Base-by-base conservation (phyloP, 2,329 filamentous ascomycete species). In the Chrysoporthe cubensis region DNA sequence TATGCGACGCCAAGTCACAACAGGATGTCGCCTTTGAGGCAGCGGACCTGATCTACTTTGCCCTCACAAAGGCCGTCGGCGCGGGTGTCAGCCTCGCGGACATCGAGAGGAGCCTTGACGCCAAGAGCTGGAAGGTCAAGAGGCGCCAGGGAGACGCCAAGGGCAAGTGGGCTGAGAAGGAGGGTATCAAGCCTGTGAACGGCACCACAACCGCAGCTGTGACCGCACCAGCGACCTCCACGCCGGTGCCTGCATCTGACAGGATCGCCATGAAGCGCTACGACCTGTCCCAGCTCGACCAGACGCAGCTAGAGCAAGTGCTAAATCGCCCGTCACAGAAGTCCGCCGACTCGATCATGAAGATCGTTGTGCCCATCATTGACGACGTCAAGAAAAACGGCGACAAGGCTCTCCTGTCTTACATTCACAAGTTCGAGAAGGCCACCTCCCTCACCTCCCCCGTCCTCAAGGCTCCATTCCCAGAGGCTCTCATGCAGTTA, bases 371-470 rank as follows among this genome's bases (percentile, higher is more conserved):
- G 46, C 96, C 96, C 1, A 99, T 99, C 74, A 93, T 99, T 75
- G 89, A 95, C 67, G 92, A 94, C 60, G 91, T 99, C 66, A 91
- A 90, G 66, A 85, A 88, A 56, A 88, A 92, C 44, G 96, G 96
- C 64, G 96, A 99, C 80, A 91, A 91, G 74, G 94, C 93, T 3
- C 85, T 99, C 34, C 86, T 99, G 57, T 91, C 92, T 62, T 98
- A 97, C 79, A 98, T 96, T 1, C 94, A 97, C 86, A 97, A 96
- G 79, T 99, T 99, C 73, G 96, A 99, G 77, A 97, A 95, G 82
- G 96, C 95, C 0, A 97, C 93, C 0, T 95, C 92, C 2, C 84
- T 99, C 69, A 96, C 88, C 16, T 95, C 94, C 0, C 93, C 95
- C 0, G 94, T 99, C 16, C 84, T 99, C 71, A 91, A 89, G 75